A percentile compares a stretch with the other conserved stretches of the same genome.
Evolutionary conservation across 805 yeast species (phyloP).

Genomic region (Candida tallmaniae): DNA sequence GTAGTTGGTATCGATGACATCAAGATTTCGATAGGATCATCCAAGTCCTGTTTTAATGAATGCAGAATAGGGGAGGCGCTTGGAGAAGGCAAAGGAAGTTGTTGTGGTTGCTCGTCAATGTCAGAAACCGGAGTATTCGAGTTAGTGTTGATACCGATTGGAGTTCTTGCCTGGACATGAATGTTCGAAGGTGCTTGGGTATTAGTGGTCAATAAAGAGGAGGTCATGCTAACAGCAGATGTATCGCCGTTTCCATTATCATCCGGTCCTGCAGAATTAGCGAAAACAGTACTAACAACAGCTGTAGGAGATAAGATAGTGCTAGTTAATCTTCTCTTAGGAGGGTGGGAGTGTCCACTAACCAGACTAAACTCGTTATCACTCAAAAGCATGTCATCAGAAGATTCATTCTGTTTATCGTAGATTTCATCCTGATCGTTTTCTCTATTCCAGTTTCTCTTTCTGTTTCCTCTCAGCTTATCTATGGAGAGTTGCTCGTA

Average conservation of each 20-base stretch:
- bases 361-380: slow-evolving; percentile 26
- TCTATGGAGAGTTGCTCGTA: slow-evolving; percentile 22
- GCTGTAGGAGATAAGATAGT: slow-evolving; percentile 12
- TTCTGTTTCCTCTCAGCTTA: slow-evolving; percentile 21
- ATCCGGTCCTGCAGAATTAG: neutral
- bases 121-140: slow-evolving; percentile 35
- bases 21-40: slow-evolving; percentile 14
- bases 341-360: slow-evolving; percentile 25
- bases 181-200: neutral
- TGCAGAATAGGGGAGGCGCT: slow-evolving; percentile 27
- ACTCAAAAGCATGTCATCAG: slow-evolving; percentile 32
- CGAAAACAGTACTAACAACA: neutral
- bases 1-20: slow-evolving; percentile 23
- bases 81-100: slow-evolving; percentile 65
- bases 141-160: slow-evolving; percentile 3
- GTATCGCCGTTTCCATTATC: neutral
- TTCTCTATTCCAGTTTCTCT: slow-evolving; percentile 18
- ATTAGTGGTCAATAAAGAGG: neutral
- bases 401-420: slow-evolving; percentile 16
- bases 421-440: slow-evolving; percentile 11
- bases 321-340: slow-evolving; percentile 32
- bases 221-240: neutral
- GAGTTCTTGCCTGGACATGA: slow-evolving; percentile 5
- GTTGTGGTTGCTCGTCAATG: slow-evolving; percentile 36
- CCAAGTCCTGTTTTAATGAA: slow-evolving; percentile 10